phyloP scores from a whole-genome alignment of 768 basidiomycete genomes.

The Saitozyma sp. region DNA sequence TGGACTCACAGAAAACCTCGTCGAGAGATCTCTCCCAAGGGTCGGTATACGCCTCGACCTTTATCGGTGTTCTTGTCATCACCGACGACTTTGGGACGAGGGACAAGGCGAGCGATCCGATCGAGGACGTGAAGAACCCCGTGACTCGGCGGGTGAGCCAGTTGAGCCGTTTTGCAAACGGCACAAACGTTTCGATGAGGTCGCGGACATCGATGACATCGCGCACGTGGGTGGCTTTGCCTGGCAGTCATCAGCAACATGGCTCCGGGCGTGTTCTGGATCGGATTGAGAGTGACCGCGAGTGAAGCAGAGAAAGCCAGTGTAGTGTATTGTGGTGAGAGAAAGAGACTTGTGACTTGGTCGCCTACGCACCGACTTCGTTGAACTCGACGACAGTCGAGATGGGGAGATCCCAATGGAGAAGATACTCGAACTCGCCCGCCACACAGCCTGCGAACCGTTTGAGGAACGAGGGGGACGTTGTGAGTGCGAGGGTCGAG shows the following conservation, averaged over 20 bases:
- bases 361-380: conserved; percentile 38
- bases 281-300: neutral
- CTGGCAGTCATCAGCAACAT: conserved; percentile 10
- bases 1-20: too few relatives aligned
- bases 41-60: neutral
- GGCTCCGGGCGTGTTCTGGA: neutral
- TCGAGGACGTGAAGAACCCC: conserved; percentile 20
- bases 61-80: neutral
- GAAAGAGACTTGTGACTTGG: neutral
- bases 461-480: conserved; percentile 13
- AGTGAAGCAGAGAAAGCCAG: neutral
- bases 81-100: neutral
- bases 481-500: conserved; percentile 1
- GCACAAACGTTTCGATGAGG: conserved; percentile 36
- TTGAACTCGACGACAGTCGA: conserved; percentile 41
- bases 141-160: conserved; percentile 28
- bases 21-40: too few relatives aligned
- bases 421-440: conserved; percentile 23
- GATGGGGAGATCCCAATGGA: conserved; percentile 34
- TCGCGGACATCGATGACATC: conserved; percentile 40
- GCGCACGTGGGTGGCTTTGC: conserved; percentile 37
- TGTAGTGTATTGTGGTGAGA: neutral
- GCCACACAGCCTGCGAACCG: conserved; percentile 14
- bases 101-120: conserved; percentile 17
- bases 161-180: conserved; percentile 31